phyloP scores from a whole-genome alignment of 202 grass and related monocot genomes.

The Bolboschoenoplectus hybrid region DNA sequence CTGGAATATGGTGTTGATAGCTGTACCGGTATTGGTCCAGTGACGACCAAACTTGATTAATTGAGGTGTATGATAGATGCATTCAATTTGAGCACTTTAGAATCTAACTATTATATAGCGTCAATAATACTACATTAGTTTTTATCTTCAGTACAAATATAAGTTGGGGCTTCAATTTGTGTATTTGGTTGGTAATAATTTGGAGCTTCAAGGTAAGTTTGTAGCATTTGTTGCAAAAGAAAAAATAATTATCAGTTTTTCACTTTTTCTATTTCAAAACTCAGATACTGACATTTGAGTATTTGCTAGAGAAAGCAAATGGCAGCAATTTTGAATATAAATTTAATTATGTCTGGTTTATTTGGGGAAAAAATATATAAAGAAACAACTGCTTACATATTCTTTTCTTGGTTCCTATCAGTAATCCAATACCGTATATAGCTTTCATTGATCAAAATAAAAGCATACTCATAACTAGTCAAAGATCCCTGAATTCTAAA shows the following conservation, averaged over 20 bases:
- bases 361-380: not conserved
- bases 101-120: not conserved
- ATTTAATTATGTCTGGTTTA: not conserved
- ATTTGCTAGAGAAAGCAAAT: not conserved
- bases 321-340: not conserved
- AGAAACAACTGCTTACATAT: not conserved
- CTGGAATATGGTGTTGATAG: not conserved
- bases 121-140: not conserved
- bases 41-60: not conserved
- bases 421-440: not conserved
- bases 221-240: not conserved
- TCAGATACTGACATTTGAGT: not conserved
- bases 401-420: not conserved
- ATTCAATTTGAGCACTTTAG: not conserved
- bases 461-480: conserved; percentile 16
- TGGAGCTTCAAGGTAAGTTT: not conserved
- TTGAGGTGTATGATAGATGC: not conserved
- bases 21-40: not conserved
- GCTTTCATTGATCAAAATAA: not conserved
- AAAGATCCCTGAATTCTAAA: conserved; percentile 40
- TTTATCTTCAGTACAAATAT: not conserved
- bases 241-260: not conserved
- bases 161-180: not conserved
- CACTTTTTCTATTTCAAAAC: not conserved
- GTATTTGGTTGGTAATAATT: not conserved